These are phyloP conservation scores for Globisporangium okanoganense DNA, from an alignment of 352 stramenopile species.

Conservation along the genomic window DNA sequence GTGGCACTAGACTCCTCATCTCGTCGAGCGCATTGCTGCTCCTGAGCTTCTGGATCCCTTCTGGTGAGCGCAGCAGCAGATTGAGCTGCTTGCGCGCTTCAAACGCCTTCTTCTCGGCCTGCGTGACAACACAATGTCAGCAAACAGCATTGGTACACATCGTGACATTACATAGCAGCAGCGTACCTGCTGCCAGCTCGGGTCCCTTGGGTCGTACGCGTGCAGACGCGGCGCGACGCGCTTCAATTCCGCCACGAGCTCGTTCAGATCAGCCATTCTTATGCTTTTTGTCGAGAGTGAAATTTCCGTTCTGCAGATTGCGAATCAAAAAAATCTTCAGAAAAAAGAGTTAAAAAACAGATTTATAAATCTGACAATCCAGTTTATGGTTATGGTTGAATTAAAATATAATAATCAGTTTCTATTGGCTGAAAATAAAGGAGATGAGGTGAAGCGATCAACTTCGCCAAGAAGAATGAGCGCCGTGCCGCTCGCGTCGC, in stretches of 20 bases:
- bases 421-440: not conserved
- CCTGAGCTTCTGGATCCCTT: conserved; percentile 55
- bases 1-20: conserved; percentile 66
- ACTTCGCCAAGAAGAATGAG: too few species aligned
- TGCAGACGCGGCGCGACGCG: conserved; percentile 49
- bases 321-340: too few species aligned
- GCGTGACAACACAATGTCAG: not conserved
- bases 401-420: too few species aligned
- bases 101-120: conserved; percentile 53
- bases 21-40: conserved; percentile 44
- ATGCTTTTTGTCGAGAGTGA: too few species aligned
- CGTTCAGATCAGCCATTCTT: conserved; percentile 29
- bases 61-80: conserved; percentile 39
- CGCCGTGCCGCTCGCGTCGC: too few species aligned
- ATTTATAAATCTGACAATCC: too few species aligned
- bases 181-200: conserved; percentile 54
- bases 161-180: not conserved
- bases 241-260: conserved; percentile 44
- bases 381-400: too few species aligned
- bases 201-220: conserved; percentile 51
- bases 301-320: not conserved
- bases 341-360: too few species aligned
- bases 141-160: not conserved
- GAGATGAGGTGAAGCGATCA: too few species aligned
- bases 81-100: conserved; percentile 49